Conservation (phyloP, 352 stramenopile species). For the Albugo laibachii region DNA sequence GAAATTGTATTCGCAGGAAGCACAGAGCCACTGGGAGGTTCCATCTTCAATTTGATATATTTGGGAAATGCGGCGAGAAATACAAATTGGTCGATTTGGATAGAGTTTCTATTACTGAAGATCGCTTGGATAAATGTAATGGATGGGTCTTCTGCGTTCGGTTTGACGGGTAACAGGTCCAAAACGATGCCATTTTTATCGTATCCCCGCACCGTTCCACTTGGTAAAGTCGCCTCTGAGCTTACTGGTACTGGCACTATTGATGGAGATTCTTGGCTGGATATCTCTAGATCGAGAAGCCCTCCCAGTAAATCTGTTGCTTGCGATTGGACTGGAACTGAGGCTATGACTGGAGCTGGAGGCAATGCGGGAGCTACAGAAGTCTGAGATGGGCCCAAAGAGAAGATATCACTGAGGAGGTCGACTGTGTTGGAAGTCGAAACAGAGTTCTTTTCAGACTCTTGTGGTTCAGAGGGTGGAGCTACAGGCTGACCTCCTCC, state of each 20-base stretch:
- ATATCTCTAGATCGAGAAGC: too few species aligned
- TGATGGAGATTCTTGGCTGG: conserved; percentile 3
- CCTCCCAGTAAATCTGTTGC: conserved; percentile 34
- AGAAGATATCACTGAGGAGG: conserved; percentile 91
- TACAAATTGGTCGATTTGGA: conserved; percentile 82
- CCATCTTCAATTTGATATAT: conserved; percentile 96
- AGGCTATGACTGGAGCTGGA: conserved; percentile 3
- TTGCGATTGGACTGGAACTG: conserved; percentile 6
- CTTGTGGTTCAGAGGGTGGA: conserved; percentile 6
- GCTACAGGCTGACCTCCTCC: conserved; percentile 26
- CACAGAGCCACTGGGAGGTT: conserved; percentile 84
- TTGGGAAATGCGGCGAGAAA: conserved; percentile 92
- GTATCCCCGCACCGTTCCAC: conserved; percentile 78
- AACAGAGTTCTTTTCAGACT: neutral
- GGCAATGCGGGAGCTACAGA: conserved; percentile 6
- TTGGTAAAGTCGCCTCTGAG: conserved; percentile 10
- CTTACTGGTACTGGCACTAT: conserved; percentile 7
- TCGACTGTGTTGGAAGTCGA: conserved; percentile 37
- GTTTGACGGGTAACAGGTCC: conserved; percentile 82
- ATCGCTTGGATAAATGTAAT: conserved; percentile 84
- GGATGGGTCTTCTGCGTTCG: conserved; percentile 81
- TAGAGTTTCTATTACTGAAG: conserved; percentile 81
- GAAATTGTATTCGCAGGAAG: conserved; percentile 70
- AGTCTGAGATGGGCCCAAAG: conserved; percentile 10
- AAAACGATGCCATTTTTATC: conserved; percentile 91